Percentiles rank a stretch among this genome's conserved stretches.
Conservation (phyloP, 2,329 filamentous ascomycete genomes). For the Gnomoniopsis sp. region DNA sequence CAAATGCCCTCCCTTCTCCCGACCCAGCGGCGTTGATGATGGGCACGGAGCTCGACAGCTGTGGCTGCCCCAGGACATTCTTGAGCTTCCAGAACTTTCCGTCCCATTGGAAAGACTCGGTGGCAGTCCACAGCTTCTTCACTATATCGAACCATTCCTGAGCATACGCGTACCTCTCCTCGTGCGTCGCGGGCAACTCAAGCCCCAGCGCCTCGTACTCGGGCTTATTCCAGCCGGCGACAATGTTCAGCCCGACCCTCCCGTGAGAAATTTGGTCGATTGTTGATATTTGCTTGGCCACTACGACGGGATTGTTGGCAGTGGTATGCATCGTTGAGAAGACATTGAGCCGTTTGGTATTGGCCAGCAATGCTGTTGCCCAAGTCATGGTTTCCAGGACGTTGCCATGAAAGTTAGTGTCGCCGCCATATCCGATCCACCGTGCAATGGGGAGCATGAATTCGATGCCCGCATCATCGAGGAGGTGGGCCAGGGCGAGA, state of each 20-base stretch:
- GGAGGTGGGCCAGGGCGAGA: not conserved
- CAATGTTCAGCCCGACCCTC: not conserved
- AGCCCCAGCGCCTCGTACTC: not conserved
- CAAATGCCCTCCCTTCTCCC: not conserved
- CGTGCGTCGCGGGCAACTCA: not conserved
- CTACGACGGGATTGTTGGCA: not conserved
- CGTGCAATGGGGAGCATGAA: not conserved
- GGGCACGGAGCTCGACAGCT: not conserved
- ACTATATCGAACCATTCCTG: not conserved
- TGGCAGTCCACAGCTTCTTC: not conserved
- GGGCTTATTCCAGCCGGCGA: not conserved
- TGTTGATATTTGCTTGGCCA: not conserved
- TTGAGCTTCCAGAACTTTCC: not conserved
- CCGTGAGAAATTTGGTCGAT: not conserved
- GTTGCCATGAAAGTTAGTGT: not conserved
- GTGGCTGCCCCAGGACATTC: not conserved
- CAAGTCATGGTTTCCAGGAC: not conserved
- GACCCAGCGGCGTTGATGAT: not conserved
- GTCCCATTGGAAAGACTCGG: not conserved
- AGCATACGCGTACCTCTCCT: not conserved
- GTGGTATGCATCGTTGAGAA: not conserved
- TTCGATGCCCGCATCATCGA: not conserved
- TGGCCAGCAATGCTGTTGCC: not conserved
- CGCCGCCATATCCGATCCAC: not conserved
- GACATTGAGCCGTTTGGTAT: not conserved